A percentile compares a stretch with the other conserved stretches of the same genome.
phyloP scores from a whole-genome alignment of 2,329 filamentous ascomycete genomes.

The Exophiala sp. region DNA sequence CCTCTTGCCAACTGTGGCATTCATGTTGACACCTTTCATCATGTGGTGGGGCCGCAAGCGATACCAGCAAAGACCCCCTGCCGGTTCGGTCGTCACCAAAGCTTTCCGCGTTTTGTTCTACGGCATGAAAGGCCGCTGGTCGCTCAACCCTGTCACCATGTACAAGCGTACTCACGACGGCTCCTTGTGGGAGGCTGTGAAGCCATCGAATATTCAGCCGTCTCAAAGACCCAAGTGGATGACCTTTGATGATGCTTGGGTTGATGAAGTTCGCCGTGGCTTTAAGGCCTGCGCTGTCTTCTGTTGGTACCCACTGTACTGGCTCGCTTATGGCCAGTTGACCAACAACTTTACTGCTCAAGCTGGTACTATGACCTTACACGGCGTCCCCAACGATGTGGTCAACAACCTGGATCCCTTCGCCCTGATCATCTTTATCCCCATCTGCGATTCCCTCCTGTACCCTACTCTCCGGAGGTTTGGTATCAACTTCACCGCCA shows the following conservation, averaged over 20 bases:
- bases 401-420: constrained; percentile 56
- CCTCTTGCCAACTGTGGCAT: constrained; percentile 61
- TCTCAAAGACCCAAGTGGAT: constrained; percentile 61
- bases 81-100: constrained; percentile 64
- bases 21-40: constrained; percentile 56
- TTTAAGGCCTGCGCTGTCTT: constrained; percentile 65
- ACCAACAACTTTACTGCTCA: constrained; percentile 34
- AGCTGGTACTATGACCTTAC: constrained; percentile 53
- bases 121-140: constrained; percentile 51
- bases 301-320: constrained; percentile 47
- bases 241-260: constrained; percentile 77
- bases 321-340: constrained; percentile 54
- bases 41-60: constrained; percentile 55
- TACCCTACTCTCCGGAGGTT: constrained; percentile 52
- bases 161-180: constrained; percentile 49
- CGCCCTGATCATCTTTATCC: constrained; percentile 48
- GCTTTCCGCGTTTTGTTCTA: constrained; percentile 56
- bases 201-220: constrained; percentile 54
- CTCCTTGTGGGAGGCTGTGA: constrained; percentile 61
- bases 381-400: constrained; percentile 55
- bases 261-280: constrained; percentile 68
- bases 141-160: constrained; percentile 47
- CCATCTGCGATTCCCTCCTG: constrained; percentile 38
- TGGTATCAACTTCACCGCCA: constrained; percentile 53
- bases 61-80: constrained; percentile 60